These are phyloP conservation scores for Caryopteris hybrid DNA, from an alignment of 305 asterid species.

Conservation along the genomic window DNA sequence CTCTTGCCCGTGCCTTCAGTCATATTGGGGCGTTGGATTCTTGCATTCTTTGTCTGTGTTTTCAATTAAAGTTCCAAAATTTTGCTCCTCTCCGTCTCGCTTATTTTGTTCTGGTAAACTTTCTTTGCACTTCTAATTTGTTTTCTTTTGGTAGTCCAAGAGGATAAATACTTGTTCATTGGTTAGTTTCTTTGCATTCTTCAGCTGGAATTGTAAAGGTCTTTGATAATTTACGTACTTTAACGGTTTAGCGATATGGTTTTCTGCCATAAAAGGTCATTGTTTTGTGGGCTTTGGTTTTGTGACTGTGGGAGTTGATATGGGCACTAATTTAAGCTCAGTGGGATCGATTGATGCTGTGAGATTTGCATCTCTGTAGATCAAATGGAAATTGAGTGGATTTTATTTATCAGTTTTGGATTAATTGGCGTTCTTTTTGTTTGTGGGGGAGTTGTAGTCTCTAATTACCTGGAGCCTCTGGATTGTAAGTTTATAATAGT, in stretches of 20 bases:
- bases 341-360: not conserved
- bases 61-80: conserved; percentile 12
- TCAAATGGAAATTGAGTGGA: not conserved
- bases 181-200: not conserved
- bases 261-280: not conserved
- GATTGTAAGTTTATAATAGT: not conserved
- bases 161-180: not conserved
- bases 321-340: conserved; percentile 2
- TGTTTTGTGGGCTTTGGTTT: conserved; percentile 6
- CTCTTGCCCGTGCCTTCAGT: conserved; percentile 1
- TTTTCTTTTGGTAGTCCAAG: not conserved
- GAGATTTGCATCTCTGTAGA: not conserved
- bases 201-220: conserved; percentile 9
- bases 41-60: conserved; percentile 15
- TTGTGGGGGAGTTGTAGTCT: not conserved
- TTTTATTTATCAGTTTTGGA: not conserved
- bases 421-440: conserved; percentile 1
- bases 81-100: conserved; percentile 26
- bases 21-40: conserved; percentile 12
- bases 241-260: not conserved
- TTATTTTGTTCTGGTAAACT: conserved; percentile 38
- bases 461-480: not conserved
- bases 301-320: not conserved
- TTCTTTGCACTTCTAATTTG: not conserved
- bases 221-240: not conserved